Percentiles rank a stretch among this genome's conserved stretches.
Evolutionary conservation across 1,139 yeast species (phyloP).

Genomic region (Debaryomyces singareniensis): DNA sequence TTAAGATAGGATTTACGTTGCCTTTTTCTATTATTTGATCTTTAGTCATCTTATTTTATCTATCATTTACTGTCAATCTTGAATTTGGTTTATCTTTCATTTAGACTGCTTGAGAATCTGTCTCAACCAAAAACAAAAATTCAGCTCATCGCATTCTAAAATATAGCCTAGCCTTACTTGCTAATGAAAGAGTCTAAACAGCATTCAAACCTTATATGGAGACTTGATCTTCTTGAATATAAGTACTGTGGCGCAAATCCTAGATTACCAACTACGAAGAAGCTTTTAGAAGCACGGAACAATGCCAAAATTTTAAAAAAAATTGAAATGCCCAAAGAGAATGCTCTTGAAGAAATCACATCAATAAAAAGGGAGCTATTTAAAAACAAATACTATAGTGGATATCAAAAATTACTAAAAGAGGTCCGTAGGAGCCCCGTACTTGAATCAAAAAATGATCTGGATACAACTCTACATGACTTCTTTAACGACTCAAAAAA

Average conservation of each 20-base stretch:
- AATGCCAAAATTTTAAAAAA: slow-evolving; percentile 38
- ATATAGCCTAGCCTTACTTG: not conserved
- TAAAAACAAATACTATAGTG: slow-evolving; percentile 45
- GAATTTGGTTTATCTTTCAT: not conserved
- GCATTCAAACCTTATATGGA: slow-evolving; percentile 31
- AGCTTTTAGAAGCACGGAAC: slow-evolving; percentile 42
- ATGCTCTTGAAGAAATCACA: slow-evolving; percentile 39
- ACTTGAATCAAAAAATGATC: slow-evolving; percentile 12
- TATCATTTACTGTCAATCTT: no score
- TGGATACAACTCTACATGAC: slow-evolving; percentile 11
- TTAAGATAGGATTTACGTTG: slow-evolving; percentile 8
- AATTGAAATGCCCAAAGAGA: slow-evolving; percentile 31
- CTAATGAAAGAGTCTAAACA: slow-evolving; percentile 2
- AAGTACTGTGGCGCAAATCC: slow-evolving; percentile 41
- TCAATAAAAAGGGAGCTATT: slow-evolving; percentile 41
- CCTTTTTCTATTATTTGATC: no score
- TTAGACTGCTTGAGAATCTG: no score
- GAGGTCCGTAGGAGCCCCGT: slow-evolving; percentile 25
- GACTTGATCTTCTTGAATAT: slow-evolving; percentile 45
- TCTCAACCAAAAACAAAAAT: no score
- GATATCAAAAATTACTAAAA: slow-evolving; percentile 34
- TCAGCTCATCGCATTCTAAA: slow-evolving; percentile 1
- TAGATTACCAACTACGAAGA: slow-evolving; percentile 48
- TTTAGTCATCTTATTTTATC: no score
- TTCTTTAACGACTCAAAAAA: slow-evolving; percentile 15